phyloP scores from a whole-genome alignment of 2,329 filamentous ascomycete genomes.

The Penicillium polonicum region DNA sequence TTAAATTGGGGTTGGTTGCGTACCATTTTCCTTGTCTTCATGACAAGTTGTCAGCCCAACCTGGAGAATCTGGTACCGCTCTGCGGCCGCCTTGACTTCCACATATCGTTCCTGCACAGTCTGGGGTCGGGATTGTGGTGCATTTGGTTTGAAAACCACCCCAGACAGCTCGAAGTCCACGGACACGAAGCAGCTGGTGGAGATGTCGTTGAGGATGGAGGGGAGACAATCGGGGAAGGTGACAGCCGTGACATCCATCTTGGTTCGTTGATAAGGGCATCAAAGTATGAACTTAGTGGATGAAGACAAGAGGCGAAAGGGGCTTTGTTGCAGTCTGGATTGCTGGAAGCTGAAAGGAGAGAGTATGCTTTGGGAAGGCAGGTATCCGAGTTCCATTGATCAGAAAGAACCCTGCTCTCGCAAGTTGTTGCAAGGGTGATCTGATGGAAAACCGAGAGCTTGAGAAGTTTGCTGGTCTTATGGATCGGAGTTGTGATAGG shows the following conservation, averaged over 20 bases:
- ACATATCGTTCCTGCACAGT: conserved; percentile 61
- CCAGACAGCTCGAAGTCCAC: conserved; percentile 68
- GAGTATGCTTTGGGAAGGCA: neutral
- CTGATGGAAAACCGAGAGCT: neutral
- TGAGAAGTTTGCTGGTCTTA: neutral
- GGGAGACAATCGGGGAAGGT: conserved; percentile 54
- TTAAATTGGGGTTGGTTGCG: conserved; percentile 25
- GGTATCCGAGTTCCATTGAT: neutral
- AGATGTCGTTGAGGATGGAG: conserved; percentile 57
- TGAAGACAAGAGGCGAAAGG: neutral
- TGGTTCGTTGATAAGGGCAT: neutral
- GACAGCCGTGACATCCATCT: conserved; percentile 57
- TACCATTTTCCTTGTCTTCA: conserved; percentile 50
- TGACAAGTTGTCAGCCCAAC: conserved; percentile 65
- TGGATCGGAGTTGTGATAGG: neutral
- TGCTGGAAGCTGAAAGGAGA: neutral
- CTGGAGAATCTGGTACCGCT: conserved; percentile 64
- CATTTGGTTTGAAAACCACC: conserved; percentile 49
- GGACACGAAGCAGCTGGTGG: conserved; percentile 60
- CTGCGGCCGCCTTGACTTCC: conserved; percentile 60
- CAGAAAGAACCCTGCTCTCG: neutral
- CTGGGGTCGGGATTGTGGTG: conserved; percentile 43
- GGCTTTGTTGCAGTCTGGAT: neutral
- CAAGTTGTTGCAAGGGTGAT: neutral
- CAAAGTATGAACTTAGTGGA: neutral